Percentiles rank a stretch among this genome's conserved stretches.
These are phyloP conservation scores for Aureobasidium sp. DNA, from an alignment of 2,329 filamentous ascomycete species.

Conservation along the genomic window DNA sequence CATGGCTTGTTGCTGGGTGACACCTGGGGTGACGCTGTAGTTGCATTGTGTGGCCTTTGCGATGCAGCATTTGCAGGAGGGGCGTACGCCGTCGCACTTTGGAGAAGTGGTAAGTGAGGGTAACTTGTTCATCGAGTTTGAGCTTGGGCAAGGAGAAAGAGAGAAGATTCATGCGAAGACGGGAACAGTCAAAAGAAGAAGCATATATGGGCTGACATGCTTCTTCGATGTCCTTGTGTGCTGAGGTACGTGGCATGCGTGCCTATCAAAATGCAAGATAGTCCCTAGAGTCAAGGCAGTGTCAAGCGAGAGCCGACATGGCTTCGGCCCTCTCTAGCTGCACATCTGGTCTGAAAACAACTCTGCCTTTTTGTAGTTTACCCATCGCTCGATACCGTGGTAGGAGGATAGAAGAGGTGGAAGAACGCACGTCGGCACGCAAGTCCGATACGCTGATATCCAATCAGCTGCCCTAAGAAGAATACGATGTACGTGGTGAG, in stretches of 20 bases:
- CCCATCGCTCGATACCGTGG: not conserved
- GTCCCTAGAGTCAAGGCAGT: not conserved
- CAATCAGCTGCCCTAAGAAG: too few species aligned
- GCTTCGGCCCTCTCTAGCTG: not conserved
- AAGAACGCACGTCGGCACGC: too few species aligned
- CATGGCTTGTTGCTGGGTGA: slow-evolving; percentile 3
- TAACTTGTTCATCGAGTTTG: not conserved
- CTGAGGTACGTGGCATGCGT: not conserved
- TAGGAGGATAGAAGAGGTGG: not conserved
- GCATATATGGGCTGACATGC: not conserved
- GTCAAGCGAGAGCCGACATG: not conserved
- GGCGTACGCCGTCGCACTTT: not conserved
- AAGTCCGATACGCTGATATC: too few species aligned
- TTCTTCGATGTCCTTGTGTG: not conserved
- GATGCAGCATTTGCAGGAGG: not conserved
- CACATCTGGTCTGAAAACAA: not conserved
- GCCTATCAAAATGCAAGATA: not conserved
- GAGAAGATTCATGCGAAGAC: not conserved
- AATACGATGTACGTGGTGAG: too few species aligned
- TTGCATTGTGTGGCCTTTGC: not conserved
- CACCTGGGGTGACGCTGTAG: not conserved
- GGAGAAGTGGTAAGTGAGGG: not conserved
- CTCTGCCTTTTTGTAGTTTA: not conserved
- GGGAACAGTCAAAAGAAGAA: not conserved
- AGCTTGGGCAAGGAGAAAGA: not conserved